Conservation (phyloP, 352 stramenopile species). For the Phytophthora fragariae region DNA sequence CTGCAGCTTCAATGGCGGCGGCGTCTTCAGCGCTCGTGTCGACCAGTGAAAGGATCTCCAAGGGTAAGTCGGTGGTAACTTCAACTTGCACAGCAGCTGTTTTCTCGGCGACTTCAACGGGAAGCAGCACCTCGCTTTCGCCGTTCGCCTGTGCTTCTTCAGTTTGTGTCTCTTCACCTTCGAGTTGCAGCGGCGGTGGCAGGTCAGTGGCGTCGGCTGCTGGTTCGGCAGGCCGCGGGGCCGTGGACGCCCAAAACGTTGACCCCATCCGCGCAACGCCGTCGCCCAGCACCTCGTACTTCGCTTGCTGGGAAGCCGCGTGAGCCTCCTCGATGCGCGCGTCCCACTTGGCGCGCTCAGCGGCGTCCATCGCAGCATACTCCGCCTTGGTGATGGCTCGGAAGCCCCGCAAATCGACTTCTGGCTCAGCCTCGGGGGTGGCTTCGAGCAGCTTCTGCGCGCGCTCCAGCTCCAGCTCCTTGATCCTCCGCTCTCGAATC, state of each 20-base stretch:
- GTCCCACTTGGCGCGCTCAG: slow-evolving; percentile 64
- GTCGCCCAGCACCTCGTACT: slow-evolving; percentile 51
- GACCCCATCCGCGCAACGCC: slow-evolving; percentile 52
- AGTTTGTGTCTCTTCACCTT: neutral
- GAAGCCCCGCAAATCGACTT: slow-evolving; percentile 54
- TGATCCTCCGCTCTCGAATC: slow-evolving; percentile 65
- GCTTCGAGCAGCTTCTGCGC: slow-evolving; percentile 44
- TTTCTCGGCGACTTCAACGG: slow-evolving; percentile 16
- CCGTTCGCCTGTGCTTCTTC: neutral
- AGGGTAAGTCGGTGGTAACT: slow-evolving; percentile 13
- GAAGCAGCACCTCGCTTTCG: slow-evolving; percentile 9
- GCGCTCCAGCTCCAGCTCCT: slow-evolving; percentile 63
- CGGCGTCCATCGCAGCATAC: slow-evolving; percentile 54
- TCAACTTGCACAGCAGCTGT: slow-evolving; percentile 29
- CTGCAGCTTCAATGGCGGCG: neutral
- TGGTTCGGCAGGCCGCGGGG: neutral
- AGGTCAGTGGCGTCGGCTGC: neutral
- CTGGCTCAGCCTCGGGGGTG: slow-evolving; percentile 19
- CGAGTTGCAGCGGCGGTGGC: neutral
- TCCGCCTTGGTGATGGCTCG: slow-evolving; percentile 73
- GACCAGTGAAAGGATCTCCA: slow-evolving; percentile 32
- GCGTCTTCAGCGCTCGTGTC: neutral
- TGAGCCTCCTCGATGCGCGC: slow-evolving; percentile 64
- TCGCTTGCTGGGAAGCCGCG: slow-evolving; percentile 44
- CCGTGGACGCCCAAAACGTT: slow-evolving; percentile 57